Conservation (phyloP, 179 eudicot genomes). For the Sideroxylon spinosum region DNA sequence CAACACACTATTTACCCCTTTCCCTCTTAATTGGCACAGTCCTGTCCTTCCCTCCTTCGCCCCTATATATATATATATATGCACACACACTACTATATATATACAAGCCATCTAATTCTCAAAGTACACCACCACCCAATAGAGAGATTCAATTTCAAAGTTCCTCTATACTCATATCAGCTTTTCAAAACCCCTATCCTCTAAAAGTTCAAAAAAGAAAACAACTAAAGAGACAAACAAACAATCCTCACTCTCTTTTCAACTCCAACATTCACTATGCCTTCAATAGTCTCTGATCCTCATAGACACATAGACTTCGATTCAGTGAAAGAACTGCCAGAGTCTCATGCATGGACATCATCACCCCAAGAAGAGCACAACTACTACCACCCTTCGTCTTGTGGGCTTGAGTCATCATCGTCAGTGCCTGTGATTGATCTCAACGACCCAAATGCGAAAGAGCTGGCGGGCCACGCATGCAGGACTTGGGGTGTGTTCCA, state of each 20-base stretch:
- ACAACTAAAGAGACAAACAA: no score
- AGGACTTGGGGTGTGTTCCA: slow-evolving; percentile 45
- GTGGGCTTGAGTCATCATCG: not conserved
- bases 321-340: slow-evolving; percentile 39
- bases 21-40: slow-evolving; percentile 2
- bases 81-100: no score
- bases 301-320: slow-evolving; percentile 33
- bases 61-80: no score
- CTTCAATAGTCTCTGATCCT: slow-evolving; percentile 28
- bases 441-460: slow-evolving; percentile 19
- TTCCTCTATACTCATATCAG: no score
- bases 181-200: not conserved
- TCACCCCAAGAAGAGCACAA: not conserved
- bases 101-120: no score
- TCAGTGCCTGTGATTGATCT: slow-evolving; percentile 34
- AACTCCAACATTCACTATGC: slow-evolving; percentile 18
- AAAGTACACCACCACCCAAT: no score
- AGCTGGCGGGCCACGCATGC: slow-evolving; percentile 34
- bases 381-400: not conserved
- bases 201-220: not conserved
- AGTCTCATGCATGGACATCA: slow-evolving; percentile 47
- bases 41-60: not conserved
- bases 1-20: slow-evolving; percentile 13
- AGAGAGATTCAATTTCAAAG: no score
- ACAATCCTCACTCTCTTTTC: not conserved